Percentiles rank a stretch among this genome's conserved stretches.
Evolutionary conservation across 208 protist species (phyloP).

Genomic region (Trichomonas vaginalis): DNA sequence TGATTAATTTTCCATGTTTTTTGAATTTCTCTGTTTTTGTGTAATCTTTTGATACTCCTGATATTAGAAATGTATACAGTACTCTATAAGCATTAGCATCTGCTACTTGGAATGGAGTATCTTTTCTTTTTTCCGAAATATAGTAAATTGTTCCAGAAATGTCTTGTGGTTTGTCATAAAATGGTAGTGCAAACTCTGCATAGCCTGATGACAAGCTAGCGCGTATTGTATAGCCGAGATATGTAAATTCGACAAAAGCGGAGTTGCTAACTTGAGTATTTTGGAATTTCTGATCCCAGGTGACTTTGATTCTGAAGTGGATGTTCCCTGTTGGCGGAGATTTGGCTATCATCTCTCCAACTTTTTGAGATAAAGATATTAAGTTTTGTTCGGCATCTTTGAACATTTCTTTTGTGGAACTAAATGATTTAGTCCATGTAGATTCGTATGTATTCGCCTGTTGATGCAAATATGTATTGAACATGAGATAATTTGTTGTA

Average conservation of each 20-base stretch:
- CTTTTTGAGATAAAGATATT: neutral
- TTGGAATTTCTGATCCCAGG: neutral
- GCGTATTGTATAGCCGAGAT: neutral
- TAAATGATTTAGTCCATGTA: neutral
- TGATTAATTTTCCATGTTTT: too few species aligned
- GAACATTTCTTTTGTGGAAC: neutral
- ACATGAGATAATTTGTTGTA: neutral
- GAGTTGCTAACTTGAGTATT: neutral
- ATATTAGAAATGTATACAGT: neutral
- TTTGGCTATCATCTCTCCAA: neutral
- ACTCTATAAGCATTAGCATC: neutral
- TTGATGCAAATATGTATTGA: neutral
- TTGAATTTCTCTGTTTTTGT: neutral
- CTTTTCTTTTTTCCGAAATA: neutral
- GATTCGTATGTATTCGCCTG: neutral
- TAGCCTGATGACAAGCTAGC: neutral
- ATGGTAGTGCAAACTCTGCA: neutral
- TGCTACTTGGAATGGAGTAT: neutral
- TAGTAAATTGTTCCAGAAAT: neutral
- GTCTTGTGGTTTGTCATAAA: neutral
- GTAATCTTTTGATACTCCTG: neutral
- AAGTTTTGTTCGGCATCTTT: neutral
- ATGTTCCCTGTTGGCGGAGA: neutral
- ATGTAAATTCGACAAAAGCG: neutral
- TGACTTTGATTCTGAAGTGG: neutral